These are phyloP conservation scores for Phialemoniopsis sp. DNA, from an alignment of 2,329 filamentous ascomycete genomes.

Conservation along the genomic window DNA sequence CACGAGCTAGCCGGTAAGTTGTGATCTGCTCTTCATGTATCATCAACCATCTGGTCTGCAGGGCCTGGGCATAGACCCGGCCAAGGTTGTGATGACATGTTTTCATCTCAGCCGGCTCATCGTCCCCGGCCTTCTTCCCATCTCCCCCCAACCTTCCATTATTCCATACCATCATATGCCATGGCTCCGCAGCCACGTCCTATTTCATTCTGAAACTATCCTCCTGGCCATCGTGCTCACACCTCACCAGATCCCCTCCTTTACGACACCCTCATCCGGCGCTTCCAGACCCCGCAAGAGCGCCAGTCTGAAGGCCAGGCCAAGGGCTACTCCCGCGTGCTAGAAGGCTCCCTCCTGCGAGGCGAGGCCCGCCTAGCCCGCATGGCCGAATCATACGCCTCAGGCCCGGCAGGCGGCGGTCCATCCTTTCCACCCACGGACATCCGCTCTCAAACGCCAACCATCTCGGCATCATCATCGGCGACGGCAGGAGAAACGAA, in stretches of 20 bases:
- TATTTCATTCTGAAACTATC: no score
- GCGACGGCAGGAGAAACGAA: neutral
- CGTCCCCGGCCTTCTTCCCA: neutral
- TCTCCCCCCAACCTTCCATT: neutral
- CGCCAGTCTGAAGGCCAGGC: slow-evolving; percentile 67
- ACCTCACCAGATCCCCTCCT: slow-evolving; percentile 63
- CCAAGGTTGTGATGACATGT: neutral
- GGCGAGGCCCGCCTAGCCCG: slow-evolving; percentile 72
- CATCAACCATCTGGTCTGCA: neutral
- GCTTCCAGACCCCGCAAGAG: slow-evolving; percentile 70
- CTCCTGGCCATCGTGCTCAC: neutral
- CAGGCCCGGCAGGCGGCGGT: slow-evolving; percentile 35
- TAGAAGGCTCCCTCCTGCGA: slow-evolving; percentile 73
- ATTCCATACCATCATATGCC: neutral
- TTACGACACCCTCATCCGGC: slow-evolving; percentile 76
- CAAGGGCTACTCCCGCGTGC: slow-evolving; percentile 74
- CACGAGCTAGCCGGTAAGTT: slow-evolving; percentile 49
- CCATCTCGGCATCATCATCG: neutral
- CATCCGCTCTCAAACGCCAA: neutral
- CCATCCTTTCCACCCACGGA: neutral
- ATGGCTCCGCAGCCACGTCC: no score
- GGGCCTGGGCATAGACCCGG: neutral
- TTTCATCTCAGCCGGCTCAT: no score
- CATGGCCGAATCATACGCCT: slow-evolving; percentile 22
- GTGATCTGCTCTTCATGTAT: neutral